Percentiles rank a stretch among this genome's conserved stretches.
Evolutionary conservation across 2,329 filamentous ascomycete species (phyloP).

Genomic region (Acarospora socialis): DNA sequence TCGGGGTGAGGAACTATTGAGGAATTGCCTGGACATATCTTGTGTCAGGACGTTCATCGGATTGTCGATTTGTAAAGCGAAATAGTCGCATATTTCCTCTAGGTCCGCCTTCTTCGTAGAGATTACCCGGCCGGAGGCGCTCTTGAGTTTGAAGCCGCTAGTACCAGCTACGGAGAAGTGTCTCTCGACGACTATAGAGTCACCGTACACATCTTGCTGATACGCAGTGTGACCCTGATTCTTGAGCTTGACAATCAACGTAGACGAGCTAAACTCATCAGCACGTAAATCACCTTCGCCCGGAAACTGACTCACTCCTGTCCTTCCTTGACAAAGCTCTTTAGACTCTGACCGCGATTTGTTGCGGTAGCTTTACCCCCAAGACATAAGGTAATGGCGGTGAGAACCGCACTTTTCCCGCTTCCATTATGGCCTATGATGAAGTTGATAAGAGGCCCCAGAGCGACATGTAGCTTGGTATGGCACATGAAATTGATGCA

Average conservation of each 20-base stretch:
- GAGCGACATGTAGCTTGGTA: constrained; percentile 58
- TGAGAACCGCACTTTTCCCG: constrained; percentile 90
- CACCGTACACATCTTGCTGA: constrained; percentile 66
- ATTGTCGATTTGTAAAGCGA: constrained; percentile 87
- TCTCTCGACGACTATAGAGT: constrained; percentile 79
- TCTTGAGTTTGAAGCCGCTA: constrained; percentile 80
- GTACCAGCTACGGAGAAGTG: constrained; percentile 62
- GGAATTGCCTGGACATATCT: constrained; percentile 84
- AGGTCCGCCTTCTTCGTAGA: constrained; percentile 77
- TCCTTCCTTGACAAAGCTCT: constrained; percentile 83
- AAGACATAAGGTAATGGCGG: constrained; percentile 84
- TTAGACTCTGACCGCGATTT: constrained; percentile 79
- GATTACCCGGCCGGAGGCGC: constrained; percentile 51
- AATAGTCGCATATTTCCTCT: constrained; percentile 87
- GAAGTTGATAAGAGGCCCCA: constrained; percentile 96
- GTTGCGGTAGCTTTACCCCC: constrained; percentile 87
- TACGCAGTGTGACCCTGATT: constrained; percentile 79
- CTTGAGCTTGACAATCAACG: constrained; percentile 73
- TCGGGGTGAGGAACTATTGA: constrained; percentile 65
- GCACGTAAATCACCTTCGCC: constrained; percentile 1
- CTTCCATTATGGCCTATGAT: constrained; percentile 96
- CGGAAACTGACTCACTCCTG: constrained; percentile 43
- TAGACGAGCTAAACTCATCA: constrained; percentile 27
- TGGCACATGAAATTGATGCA: constrained; percentile 98
- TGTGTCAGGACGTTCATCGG: constrained; percentile 92